phyloP scores from a whole-genome alignment of 225 moss, liverwort and hornwort species.

The Anthoceros angustus region DNA sequence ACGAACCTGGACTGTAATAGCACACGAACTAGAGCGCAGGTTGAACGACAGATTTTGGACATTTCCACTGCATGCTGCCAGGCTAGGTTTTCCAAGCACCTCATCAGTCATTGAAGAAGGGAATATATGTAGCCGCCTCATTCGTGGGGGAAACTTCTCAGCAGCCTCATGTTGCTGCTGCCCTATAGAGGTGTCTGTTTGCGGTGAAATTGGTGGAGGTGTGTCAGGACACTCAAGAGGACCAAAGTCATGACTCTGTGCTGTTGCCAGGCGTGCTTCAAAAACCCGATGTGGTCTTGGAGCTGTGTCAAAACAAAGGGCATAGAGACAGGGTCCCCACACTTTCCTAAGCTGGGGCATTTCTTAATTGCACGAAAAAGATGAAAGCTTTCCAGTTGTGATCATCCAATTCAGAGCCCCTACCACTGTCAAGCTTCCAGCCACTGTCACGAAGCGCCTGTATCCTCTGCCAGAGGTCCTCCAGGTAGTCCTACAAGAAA shows the following conservation, averaged over 20 bases:
- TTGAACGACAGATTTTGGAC: background rate
- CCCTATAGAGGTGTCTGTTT: slow-evolving; percentile 41
- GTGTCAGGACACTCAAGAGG: slow-evolving; percentile 53
- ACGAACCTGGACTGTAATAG: background rate
- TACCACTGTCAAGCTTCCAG: slow-evolving; percentile 80
- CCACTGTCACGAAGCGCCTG: slow-evolving; percentile 58
- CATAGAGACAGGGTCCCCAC: no score
- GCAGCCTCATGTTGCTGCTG: slow-evolving; percentile 69
- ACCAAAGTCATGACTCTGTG: slow-evolving; percentile 54
- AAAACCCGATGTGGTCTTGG: slow-evolving; percentile 85
- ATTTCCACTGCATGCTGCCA: background rate
- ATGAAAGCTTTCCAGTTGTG: background rate
- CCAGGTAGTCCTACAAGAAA: slow-evolving; percentile 34
- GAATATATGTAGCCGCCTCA: slow-evolving; percentile 72
- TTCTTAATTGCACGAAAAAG: no score
- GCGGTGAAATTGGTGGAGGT: slow-evolving; percentile 40
- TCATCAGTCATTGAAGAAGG: slow-evolving; percentile 79
- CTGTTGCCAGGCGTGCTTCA: slow-evolving; percentile 66
- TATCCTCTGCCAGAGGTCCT: slow-evolving; percentile 65
- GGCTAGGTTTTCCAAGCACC: slow-evolving; percentile 5
- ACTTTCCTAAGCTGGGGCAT: background rate
- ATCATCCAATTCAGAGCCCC: background rate
- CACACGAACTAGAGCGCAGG: background rate
- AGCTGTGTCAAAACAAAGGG: slow-evolving; percentile 16
- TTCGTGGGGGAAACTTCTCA: slow-evolving; percentile 50